phyloP scores from a whole-genome alignment of 73 alveolate species.

The Blepharisma stoltei region DNA sequence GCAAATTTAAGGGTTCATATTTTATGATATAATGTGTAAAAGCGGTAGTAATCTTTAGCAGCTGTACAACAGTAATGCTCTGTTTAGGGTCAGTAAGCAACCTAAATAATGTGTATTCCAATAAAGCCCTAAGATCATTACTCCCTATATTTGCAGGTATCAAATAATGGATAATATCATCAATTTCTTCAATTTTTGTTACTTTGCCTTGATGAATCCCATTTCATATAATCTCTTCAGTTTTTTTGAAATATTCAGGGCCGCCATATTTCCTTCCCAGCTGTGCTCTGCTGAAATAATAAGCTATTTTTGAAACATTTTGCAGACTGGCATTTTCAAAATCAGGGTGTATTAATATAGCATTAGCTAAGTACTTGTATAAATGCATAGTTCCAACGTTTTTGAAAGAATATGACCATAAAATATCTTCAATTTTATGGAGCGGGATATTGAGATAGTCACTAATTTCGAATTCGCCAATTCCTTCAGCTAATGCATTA shows the following conservation, averaged over 20 bases:
- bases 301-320: constrained; percentile 4
- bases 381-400: neutral
- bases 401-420: neutral
- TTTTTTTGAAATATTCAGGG: neutral
- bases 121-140: constrained; percentile 19
- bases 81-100: neutral
- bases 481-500: too few species aligned
- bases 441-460: neutral
- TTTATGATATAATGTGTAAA: constrained; percentile 17
- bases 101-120: constrained; percentile 11
- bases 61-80: neutral
- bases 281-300: constrained; percentile 8
- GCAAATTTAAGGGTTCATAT: neutral
- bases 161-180: neutral
- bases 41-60: neutral
- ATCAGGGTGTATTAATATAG: neutral
- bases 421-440: neutral
- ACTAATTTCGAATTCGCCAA: too few species aligned
- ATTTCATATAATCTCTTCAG: neutral
- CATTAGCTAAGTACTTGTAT: neutral
- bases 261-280: neutral
- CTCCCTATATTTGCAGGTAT: constrained; percentile 23
- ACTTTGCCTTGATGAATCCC: constrained; percentile 27
- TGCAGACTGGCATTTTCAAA: neutral
- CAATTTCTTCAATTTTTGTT: neutral